phyloP scores from a whole-genome alignment of 805 yeast genomes.

The Zygosaccharomyces rouxii region DNA sequence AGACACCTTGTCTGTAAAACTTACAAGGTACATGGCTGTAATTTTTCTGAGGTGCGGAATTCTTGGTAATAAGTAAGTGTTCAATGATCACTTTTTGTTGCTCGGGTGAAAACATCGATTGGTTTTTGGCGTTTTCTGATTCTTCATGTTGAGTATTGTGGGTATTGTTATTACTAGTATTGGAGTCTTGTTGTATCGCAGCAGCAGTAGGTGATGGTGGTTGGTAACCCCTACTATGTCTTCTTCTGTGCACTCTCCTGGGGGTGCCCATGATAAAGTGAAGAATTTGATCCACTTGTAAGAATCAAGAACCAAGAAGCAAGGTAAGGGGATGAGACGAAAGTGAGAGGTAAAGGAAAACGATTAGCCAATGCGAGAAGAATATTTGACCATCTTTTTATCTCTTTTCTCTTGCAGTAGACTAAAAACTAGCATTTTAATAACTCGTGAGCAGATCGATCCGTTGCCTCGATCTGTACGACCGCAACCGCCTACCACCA shows the following conservation, averaged over 20 bases:
- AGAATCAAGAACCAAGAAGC: neutral
- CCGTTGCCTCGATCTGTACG: neutral
- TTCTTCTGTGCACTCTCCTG: conserved; percentile 5
- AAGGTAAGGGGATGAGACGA: neutral
- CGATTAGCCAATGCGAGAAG: neutral
- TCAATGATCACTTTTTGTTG: conserved; percentile 28
- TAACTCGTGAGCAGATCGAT: neutral
- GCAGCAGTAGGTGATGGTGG: neutral
- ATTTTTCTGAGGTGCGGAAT: conserved; percentile 22
- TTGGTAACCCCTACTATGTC: conserved; percentile 1
- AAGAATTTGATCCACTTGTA: neutral
- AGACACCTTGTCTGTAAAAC: conserved; percentile 84
- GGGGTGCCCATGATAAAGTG: conserved; percentile 5
- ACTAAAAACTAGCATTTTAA: neutral
- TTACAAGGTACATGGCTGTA: conserved; percentile 91
- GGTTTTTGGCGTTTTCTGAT: neutral
- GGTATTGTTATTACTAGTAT: neutral
- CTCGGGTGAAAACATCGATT: conserved; percentile 19
- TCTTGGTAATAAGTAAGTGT: conserved; percentile 29
- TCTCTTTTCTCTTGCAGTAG: conserved; percentile 1
- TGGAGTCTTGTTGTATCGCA: neutral
- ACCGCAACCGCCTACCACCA: conserved; percentile 8
- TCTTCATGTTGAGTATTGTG: neutral
- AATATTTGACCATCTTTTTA: neutral
- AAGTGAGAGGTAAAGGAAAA: neutral